Evolutionary conservation across 2,329 filamentous ascomycete genomes (phyloP).

Genomic region (Nannizziopsis arthrosporioides): DNA sequence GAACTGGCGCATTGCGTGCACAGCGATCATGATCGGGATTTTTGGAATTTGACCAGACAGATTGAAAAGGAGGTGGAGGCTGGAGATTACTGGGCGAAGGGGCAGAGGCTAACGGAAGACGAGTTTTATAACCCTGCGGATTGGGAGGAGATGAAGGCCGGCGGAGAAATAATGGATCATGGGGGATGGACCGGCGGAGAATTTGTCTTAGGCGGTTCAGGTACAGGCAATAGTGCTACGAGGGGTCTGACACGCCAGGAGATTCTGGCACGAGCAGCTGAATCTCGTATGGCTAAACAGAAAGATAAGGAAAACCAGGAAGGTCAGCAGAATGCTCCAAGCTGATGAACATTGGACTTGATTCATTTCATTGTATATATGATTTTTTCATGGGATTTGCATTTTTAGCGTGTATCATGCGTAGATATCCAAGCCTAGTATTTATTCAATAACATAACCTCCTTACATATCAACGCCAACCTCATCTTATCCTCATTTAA

Average conservation of each 20-base stretch:
- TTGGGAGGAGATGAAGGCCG: constrained; percentile 38
- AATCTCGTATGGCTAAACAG: constrained; percentile 50
- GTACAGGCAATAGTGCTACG: constrained; percentile 24
- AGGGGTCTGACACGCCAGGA: constrained; percentile 56
- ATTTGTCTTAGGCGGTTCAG: constrained; percentile 54
- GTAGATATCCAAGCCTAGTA: neutral
- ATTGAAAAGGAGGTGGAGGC: constrained; percentile 78
- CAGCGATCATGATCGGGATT: constrained; percentile 68
- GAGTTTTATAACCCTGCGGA: constrained; percentile 51
- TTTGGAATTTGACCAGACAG: constrained; percentile 78
- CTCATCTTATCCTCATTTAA: neutral
- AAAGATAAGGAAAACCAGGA: constrained; percentile 30
- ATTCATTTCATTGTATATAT: neutral
- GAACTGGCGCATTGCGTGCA: constrained; percentile 89
- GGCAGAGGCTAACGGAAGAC: constrained; percentile 48
- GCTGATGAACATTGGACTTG: neutral
- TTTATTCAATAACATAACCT: neutral
- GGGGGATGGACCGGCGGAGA: constrained; percentile 70
- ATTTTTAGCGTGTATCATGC: no score
- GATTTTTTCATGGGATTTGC: no score
- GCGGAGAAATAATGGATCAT: constrained; percentile 49
- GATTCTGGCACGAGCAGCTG: constrained; percentile 60
- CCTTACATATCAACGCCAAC: neutral
- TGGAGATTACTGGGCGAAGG: constrained; percentile 71
- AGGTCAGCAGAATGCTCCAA: constrained; percentile 7